Evolutionary conservation across 345 rosid species (phyloP).

Genomic region (Citrus reticulata): DNA sequence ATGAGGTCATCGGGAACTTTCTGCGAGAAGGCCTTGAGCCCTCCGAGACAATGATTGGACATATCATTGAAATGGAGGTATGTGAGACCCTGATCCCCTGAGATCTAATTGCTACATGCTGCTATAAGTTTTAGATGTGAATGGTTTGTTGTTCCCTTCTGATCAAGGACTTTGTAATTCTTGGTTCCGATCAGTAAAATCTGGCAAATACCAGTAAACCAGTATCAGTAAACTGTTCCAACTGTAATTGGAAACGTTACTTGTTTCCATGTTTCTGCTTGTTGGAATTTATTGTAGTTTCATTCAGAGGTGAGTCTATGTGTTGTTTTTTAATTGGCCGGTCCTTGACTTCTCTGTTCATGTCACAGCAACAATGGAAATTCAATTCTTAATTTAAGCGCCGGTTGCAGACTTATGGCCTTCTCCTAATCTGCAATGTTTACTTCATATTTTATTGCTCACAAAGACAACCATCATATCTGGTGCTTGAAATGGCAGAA

Average conservation of each 20-base stretch:
- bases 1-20: slow-evolving; percentile 86
- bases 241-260: background rate
- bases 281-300: background rate
- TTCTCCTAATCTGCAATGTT: background rate
- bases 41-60: slow-evolving; percentile 87
- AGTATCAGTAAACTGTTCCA: background rate
- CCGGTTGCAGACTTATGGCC: background rate
- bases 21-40: slow-evolving; percentile 92
- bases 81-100: background rate
- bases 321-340: background rate
- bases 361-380: background rate
- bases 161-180: background rate
- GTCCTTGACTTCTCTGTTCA: background rate
- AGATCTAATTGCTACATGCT: background rate
- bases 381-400: background rate
- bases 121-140: background rate
- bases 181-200: background rate
- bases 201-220: background rate
- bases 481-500: background rate
- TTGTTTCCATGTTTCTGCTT: background rate
- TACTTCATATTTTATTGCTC: background rate
- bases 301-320: background rate
- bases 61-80: slow-evolving; percentile 95
- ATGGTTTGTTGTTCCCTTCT: background rate
- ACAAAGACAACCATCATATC: background rate